Evolutionary conservation across 2,329 filamentous ascomycete genomes (phyloP), one percentile per base, ranked within the genome.

Genomic region (Hymenoscyphus occultus): DNA sequence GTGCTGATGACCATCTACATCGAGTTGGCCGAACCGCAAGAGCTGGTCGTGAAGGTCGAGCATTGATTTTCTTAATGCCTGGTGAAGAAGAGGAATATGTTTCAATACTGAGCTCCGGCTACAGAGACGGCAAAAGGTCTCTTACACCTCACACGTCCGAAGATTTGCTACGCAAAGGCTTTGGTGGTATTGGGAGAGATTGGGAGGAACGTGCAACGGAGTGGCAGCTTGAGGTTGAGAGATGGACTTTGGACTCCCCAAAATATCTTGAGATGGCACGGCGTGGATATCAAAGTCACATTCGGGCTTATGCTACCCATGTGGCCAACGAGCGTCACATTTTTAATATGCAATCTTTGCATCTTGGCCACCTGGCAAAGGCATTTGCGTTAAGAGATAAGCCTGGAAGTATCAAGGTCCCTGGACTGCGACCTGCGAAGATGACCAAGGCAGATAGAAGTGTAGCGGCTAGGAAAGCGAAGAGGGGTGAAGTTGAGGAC

Each of bases 221-320:
- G 69, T 86, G 84, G 77, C 87, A 90, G 72, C 79, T 91, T 61
- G 83, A 87, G 39, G 77, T 88, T 28, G 88, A 91, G 75, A 81
- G 87, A 22, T 90, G 87, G 86, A 81, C 84, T 1, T 76, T 88
- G 9, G 83, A 86, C 42, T 85, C 89, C 63, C 80, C 85, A 0
- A 86, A 86, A 63, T 85, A 90, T 48, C 85, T 96, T 4, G 92
- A 96, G 72, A 84, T 93, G 72, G 94, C 91, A 0, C 86, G 92
- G 22, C 87, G 91, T 70, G 95, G 90, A 0, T 99, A 91, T 80
- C 92, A 96, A 75, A 95, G 91, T 60, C 93, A 98, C 74, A 89
- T 99, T 63, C 85, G 95, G 63, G 95, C 95, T 0, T 99, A 99
- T 76, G 93, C 95, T 2, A 99, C 95, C 0, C 95, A 99, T 77